phyloP scores from a whole-genome alignment of 192 early-diverging fungal genomes.

The Pilaira anomala region DNA sequence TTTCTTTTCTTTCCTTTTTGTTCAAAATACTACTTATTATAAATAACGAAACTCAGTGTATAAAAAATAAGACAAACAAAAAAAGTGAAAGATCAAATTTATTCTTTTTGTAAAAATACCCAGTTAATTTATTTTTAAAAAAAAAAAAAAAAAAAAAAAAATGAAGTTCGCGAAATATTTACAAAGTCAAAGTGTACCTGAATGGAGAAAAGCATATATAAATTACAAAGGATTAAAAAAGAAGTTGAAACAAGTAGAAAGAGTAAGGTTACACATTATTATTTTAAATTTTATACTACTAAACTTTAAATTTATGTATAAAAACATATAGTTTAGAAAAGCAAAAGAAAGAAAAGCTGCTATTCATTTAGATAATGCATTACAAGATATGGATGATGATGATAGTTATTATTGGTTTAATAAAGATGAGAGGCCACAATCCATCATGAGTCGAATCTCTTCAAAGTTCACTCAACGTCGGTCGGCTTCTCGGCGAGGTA shows the following conservation, averaged over 20 bases:
- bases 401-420: background rate
- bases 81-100: too few relatives aligned
- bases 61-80: too few relatives aligned
- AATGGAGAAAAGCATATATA: conserved; percentile 69
- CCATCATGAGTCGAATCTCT: background rate
- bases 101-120: too few relatives aligned
- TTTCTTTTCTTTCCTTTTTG: conserved; percentile 7
- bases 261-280: conserved; percentile 10
- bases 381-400: conserved; percentile 13
- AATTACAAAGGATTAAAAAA: conserved; percentile 62
- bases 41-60: too few relatives aligned
- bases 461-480: background rate
- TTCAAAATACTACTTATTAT: too few relatives aligned
- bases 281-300: too few relatives aligned
- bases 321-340: conserved; percentile 4
- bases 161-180: conserved; percentile 76
- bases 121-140: background rate
- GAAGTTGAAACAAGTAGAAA: conserved; percentile 43
- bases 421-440: background rate
- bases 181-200: conserved; percentile 61
- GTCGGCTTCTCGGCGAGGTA: conserved; percentile 10
- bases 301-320: too few relatives aligned
- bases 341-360: conserved; percentile 13
- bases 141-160: background rate
- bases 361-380: conserved; percentile 7